Evolutionary conservation across 768 basidiomycete genomes (phyloP).

Genomic region (Auricularia heimuer): DNA sequence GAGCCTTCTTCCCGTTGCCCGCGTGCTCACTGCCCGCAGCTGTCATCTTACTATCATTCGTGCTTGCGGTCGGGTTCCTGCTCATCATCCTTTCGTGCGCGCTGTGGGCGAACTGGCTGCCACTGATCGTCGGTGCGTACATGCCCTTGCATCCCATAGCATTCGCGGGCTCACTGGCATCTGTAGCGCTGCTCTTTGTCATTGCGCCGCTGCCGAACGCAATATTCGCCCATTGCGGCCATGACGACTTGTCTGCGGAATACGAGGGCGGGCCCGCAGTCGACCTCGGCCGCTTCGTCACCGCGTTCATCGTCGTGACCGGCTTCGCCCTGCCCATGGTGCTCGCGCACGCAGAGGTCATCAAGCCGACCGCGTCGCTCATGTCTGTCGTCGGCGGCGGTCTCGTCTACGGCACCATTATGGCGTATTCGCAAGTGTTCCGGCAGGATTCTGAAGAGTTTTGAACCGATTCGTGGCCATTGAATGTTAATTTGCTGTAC

Average conservation of each 20-base stretch:
- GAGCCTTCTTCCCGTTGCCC: neutral
- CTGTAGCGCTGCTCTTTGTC: constrained; percentile 81
- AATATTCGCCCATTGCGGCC: constrained; percentile 84
- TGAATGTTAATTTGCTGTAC: too few species aligned
- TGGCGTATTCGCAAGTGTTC: constrained; percentile 79
- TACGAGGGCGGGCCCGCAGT: constrained; percentile 61
- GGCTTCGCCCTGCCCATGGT: constrained; percentile 91
- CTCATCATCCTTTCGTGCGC: constrained; percentile 97
- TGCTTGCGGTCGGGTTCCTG: constrained; percentile 94
- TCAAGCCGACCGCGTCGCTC: constrained; percentile 69
- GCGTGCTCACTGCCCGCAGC: constrained; percentile 36
- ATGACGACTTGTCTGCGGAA: constrained; percentile 76
- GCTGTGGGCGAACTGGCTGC: constrained; percentile 93
- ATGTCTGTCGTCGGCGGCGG: constrained; percentile 96
- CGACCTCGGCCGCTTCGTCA: constrained; percentile 93
- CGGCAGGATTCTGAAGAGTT: constrained; percentile 75
- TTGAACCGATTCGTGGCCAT: constrained; percentile 29
- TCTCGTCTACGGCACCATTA: constrained; percentile 84
- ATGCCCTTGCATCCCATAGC: neutral
- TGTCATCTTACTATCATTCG: constrained; percentile 93
- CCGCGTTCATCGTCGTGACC: constrained; percentile 79
- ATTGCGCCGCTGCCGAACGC: constrained; percentile 94
- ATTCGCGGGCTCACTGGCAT: constrained; percentile 3
- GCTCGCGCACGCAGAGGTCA: constrained; percentile 84
- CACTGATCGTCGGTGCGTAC: constrained; percentile 62